Evolutionary conservation across 306 rosid species (phyloP), one percentile per base, ranked within the genome.

Genomic region (Betula pendula): DNA sequence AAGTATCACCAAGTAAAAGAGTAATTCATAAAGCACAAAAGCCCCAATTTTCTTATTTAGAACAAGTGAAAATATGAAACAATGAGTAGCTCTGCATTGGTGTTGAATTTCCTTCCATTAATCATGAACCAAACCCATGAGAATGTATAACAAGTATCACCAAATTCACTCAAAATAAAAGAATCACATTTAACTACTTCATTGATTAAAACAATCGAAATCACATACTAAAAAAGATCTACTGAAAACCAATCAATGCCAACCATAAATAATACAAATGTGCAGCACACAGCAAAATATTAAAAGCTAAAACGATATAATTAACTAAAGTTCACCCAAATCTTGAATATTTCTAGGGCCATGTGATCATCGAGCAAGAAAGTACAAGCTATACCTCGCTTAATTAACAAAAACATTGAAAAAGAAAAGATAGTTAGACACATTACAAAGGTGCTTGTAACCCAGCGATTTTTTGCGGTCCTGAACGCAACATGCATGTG

Each of bases 391-490:
- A 45, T 11, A 24, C 5, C 35, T 51, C n/a, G 44, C 63, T 52
- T n/a, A 22, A 56, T 29, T n/a, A 22, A 56, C n/a, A 45, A 17
- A 7, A 48, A 60, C 15, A 27, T 51, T 70, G 15, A 4, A n/a
- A 65, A 29, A 29, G 56, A 55, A 70, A 69, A 71, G 40, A 66
- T 35, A 35, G 47, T 17, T 3, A 55, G 67, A n/a, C 43, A 80
- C 13, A 69, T 87, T 87, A 94, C 98, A 84, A 38, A 92, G 80
- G 83, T 92, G 93, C 67, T 89, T 92, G 88, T 94, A 92, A 75
- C 79, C 84, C 65, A 94, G 80, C 68, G 84, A 82, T 76, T 90
- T 90, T 84, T 89, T 95, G 0, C 91, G 91, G 55, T 92, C 95
- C 82, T 78, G 84, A 59, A 76, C 90, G 77, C 76, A 79, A 68